Evolutionary conservation across 768 basidiomycete species (phyloP).

Genomic region (Lepiota venenata): DNA sequence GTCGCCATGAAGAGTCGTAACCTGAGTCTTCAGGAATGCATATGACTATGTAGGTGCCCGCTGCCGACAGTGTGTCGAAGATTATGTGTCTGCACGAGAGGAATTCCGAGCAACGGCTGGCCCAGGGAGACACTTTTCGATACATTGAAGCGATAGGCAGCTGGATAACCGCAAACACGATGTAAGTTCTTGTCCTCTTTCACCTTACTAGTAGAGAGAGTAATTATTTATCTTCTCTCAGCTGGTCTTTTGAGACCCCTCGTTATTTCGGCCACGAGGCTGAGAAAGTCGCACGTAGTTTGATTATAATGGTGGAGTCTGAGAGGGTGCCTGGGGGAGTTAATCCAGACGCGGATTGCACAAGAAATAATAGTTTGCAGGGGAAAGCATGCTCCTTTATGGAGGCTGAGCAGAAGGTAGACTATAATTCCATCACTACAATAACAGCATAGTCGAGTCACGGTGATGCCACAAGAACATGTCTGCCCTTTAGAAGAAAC

Average conservation of each 20-base stretch:
- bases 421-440: no score
- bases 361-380: no score
- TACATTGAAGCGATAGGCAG: conserved; percentile 54
- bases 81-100: conserved; percentile 41
- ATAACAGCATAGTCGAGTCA: no score
- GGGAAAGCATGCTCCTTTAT: no score
- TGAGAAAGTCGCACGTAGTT: conserved; percentile 38
- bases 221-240: conserved; percentile 15
- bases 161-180: conserved; percentile 61
- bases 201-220: neutral
- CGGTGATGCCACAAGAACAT: no score
- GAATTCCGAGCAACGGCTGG: conserved; percentile 51
- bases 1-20: conserved; percentile 56
- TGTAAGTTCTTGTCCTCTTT: conserved; percentile 28
- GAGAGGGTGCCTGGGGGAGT: conserved; percentile 19
- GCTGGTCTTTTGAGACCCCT: conserved; percentile 67
- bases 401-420: no score
- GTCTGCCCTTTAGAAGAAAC: no score
- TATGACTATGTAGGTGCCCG: conserved; percentile 51
- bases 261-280: conserved; percentile 61
- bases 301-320: conserved; percentile 27
- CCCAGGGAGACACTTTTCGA: conserved; percentile 36
- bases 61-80: conserved; percentile 45
- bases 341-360: conserved; percentile 31
- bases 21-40: conserved; percentile 53